A percentile compares a stretch with the other conserved stretches of the same genome.
phyloP scores from a whole-genome alignment of 2,329 filamentous ascomycete genomes.

The Gnomoniopsis sp. region DNA sequence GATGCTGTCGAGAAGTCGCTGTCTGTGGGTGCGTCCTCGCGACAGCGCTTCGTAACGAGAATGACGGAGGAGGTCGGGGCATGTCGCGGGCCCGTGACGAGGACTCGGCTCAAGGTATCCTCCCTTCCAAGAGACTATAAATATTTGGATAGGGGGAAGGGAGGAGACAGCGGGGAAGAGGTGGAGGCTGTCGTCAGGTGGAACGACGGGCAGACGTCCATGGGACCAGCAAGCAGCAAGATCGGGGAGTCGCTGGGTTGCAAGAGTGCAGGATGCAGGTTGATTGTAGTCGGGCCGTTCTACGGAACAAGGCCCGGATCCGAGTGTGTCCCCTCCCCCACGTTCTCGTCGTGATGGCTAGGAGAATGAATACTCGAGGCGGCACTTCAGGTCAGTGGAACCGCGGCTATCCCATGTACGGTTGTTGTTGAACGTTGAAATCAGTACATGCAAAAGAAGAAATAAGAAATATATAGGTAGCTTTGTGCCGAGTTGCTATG shows the following conservation, averaged over 20 bases:
- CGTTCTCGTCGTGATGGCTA: not conserved
- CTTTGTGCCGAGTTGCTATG: not conserved
- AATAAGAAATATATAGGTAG: not conserved
- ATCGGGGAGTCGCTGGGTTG: not conserved
- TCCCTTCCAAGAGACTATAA: not conserved
- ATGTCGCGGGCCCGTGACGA: not conserved
- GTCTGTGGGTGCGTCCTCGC: not conserved
- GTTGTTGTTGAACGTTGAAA: not conserved
- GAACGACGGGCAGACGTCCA: slow-evolving; percentile 5
- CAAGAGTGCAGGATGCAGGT: not conserved
- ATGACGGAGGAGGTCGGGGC: not conserved
- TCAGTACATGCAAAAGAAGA: not conserved
- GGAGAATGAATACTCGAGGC: not conserved
- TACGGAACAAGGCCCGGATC: not conserved
- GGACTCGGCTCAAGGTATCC: not conserved
- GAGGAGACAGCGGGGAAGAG: not conserved
- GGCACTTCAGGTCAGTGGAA: too few relatives aligned
- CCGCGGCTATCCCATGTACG: too few relatives aligned
- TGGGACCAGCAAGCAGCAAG: slow-evolving; percentile 3
- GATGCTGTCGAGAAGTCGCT: slow-evolving; percentile 18
- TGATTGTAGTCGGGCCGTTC: slow-evolving; percentile 5
- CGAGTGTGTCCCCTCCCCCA: not conserved
- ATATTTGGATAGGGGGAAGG: not conserved
- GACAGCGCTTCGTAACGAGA: not conserved
- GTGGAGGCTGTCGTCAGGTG: not conserved